phyloP scores from a whole-genome alignment of 805 yeast genomes.

The Zygoascus bituminiphila region DNA sequence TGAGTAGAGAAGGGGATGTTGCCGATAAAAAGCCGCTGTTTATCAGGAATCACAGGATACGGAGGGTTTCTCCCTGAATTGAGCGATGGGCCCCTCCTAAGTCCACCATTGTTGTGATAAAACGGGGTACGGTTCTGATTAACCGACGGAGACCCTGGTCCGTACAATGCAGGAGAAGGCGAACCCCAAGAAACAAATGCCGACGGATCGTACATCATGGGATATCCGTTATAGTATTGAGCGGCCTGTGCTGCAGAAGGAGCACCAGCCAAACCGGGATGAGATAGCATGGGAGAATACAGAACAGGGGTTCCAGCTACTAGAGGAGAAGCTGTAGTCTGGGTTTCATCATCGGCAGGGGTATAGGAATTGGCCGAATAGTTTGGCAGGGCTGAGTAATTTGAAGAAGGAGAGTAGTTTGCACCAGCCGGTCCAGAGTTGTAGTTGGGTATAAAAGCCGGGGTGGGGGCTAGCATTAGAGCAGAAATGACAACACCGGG shows the following conservation, averaged over 20 bases:
- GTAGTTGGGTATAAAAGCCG: not conserved
- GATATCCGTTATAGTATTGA: not conserved
- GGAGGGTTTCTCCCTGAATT: slow-evolving; percentile 2
- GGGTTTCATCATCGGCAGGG: not conserved
- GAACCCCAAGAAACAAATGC: slow-evolving; percentile 9
- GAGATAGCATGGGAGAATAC: slow-evolving; percentile 7
- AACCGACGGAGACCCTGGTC: not conserved
- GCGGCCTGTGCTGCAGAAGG: not conserved
- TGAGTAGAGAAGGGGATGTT: slow-evolving; percentile 28
- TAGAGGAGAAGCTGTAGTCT: slow-evolving; percentile 7
- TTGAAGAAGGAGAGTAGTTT: no score
- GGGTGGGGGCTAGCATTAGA: slow-evolving; percentile 4
- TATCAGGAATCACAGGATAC: slow-evolving; percentile 12
- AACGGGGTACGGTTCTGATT: not conserved
- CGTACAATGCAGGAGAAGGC: slow-evolving; percentile 21
- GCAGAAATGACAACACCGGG: slow-evolving; percentile 10
- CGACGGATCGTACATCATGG: slow-evolving; percentile 3
- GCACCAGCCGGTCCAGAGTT: not conserved
- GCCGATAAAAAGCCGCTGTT: slow-evolving; percentile 29
- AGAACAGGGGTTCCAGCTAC: slow-evolving; percentile 1
- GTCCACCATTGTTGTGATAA: not conserved
- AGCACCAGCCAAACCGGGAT: not conserved
- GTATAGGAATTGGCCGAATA: not conserved
- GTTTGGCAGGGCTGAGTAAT: no score
- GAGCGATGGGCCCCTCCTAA: not conserved